These are phyloP conservation scores for Quercus dentata DNA, from an alignment of 306 rosid genomes.

Conservation along the genomic window DNA sequence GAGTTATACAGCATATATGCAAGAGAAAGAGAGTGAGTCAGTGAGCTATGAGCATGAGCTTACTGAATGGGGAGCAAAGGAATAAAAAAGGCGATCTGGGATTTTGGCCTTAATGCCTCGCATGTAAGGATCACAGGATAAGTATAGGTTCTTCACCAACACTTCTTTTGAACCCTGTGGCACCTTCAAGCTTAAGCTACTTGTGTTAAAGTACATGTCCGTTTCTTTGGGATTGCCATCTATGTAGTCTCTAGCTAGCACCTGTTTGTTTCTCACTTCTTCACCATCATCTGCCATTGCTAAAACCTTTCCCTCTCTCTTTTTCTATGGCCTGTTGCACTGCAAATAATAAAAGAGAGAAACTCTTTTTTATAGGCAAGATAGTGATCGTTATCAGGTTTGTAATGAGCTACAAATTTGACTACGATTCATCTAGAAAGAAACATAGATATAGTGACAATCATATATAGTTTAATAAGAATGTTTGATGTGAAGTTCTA, in stretches of 20 bases:
- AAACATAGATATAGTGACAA: too few species aligned
- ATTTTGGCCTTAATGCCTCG: constrained; percentile 20
- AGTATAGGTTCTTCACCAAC: constrained; percentile 56
- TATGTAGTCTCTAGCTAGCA: constrained; percentile 30
- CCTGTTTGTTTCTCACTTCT: constrained; percentile 38
- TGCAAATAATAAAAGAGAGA: too few species aligned
- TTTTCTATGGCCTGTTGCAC: background rate
- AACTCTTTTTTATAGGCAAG: background rate
- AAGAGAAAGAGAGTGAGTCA: background rate
- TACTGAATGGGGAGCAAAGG: constrained; percentile 45
- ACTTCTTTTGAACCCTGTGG: constrained; percentile 34
- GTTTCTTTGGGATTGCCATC: constrained; percentile 36
- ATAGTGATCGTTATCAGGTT: background rate
- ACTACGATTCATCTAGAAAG: too few species aligned
- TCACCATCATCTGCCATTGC: background rate
- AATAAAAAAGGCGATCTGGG: background rate
- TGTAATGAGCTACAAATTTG: too few species aligned
- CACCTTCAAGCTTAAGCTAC: constrained; percentile 31
- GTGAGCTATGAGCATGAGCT: background rate
- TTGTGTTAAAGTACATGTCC: constrained; percentile 35
- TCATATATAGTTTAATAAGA: too few species aligned
- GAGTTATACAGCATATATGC: too few species aligned
- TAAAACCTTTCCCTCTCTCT: background rate
- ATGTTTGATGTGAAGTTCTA: too few species aligned
- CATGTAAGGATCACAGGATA: constrained; percentile 76